Percentiles rank a stretch among this genome's conserved stretches.
Conservation (phyloP, 1,139 yeast genomes). For the Protomyces inouyei region DNA sequence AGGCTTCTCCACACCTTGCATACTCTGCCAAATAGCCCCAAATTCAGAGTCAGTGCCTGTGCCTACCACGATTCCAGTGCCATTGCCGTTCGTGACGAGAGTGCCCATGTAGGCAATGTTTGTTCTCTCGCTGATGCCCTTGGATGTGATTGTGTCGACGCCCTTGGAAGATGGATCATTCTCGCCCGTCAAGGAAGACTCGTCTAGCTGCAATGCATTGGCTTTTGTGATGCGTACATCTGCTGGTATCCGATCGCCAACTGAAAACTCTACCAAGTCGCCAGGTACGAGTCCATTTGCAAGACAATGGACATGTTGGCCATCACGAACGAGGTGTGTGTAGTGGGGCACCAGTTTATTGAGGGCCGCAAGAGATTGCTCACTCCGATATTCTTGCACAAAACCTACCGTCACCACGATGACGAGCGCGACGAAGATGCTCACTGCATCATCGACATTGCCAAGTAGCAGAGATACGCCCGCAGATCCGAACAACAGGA, state of each 20-base stretch:
- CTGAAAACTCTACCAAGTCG: slow-evolving; percentile 77
- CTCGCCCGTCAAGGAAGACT: slow-evolving; percentile 91
- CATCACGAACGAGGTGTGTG: slow-evolving; percentile 80
- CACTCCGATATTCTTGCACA: slow-evolving; percentile 92
- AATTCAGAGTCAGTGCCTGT: slow-evolving; percentile 84
- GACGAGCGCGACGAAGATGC: slow-evolving; percentile 37
- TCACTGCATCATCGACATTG: slow-evolving; percentile 84
- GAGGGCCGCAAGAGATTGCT: slow-evolving; percentile 84
- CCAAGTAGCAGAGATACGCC: slow-evolving; percentile 81
- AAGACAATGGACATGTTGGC: slow-evolving; percentile 62
- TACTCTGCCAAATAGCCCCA: slow-evolving; percentile 86
- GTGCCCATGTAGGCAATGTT: slow-evolving; percentile 95
- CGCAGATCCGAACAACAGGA: slow-evolving; percentile 83
- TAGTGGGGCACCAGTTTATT: slow-evolving; percentile 90
- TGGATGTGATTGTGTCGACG: slow-evolving; percentile 42
- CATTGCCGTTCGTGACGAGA: slow-evolving; percentile 86
- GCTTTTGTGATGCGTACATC: slow-evolving; percentile 79
- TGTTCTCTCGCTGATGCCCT: slow-evolving; percentile 47
- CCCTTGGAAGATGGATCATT: slow-evolving; percentile 73
- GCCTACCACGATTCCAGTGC: slow-evolving; percentile 86
- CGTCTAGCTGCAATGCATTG: slow-evolving; percentile 76
- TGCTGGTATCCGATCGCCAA: slow-evolving; percentile 95
- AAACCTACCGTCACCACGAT: slow-evolving; percentile 59
- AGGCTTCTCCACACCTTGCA: slow-evolving; percentile 83
- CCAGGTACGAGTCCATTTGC: slow-evolving; percentile 91